Evolutionary conservation across 2,329 filamentous ascomycete species (phyloP).

Genomic region (Grosmannia huntii): DNA sequence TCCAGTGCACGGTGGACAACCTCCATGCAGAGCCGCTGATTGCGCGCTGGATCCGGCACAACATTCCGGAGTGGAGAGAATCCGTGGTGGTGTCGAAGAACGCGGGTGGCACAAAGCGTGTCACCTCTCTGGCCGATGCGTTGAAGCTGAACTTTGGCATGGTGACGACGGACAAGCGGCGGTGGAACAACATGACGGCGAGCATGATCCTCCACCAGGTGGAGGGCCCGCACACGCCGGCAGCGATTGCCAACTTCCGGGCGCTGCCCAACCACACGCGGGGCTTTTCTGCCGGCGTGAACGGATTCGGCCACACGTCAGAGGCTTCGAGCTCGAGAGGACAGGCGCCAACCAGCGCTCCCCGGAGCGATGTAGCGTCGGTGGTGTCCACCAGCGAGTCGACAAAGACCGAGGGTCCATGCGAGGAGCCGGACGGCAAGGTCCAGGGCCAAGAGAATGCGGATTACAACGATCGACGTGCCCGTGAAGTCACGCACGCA

Average conservation of each 20-base stretch:
- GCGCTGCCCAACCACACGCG: conserved; percentile 3
- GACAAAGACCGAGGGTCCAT: not conserved
- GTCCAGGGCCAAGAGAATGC: conserved; percentile 19
- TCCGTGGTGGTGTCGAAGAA: conserved; percentile 98
- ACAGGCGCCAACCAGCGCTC: not conserved
- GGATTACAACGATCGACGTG: conserved; percentile 66
- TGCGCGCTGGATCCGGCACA: conserved; percentile 85
- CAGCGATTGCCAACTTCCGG: conserved; percentile 23
- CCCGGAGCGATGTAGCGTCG: not conserved
- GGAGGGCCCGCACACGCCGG: conserved; percentile 40
- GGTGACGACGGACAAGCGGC: conserved; percentile 71
- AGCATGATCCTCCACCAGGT: conserved; percentile 66
- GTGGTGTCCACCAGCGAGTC: not conserved
- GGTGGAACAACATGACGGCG: conserved; percentile 54
- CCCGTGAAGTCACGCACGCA: conserved; percentile 80
- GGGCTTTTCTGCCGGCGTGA: not conserved
- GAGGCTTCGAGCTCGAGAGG: not conserved
- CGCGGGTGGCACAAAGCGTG: conserved; percentile 89
- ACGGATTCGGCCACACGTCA: not conserved
- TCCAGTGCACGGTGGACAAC: conserved; percentile 95
- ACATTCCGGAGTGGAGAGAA: conserved; percentile 77
- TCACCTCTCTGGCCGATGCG: conserved; percentile 89
- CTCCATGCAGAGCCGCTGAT: conserved; percentile 92
- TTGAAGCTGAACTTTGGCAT: conserved; percentile 97
- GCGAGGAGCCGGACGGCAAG: conserved; percentile 16